Percentiles rank a stretch among this genome's conserved stretches.
Conservation (phyloP, 441 rosid species). For the Daphne laureola region DNA sequence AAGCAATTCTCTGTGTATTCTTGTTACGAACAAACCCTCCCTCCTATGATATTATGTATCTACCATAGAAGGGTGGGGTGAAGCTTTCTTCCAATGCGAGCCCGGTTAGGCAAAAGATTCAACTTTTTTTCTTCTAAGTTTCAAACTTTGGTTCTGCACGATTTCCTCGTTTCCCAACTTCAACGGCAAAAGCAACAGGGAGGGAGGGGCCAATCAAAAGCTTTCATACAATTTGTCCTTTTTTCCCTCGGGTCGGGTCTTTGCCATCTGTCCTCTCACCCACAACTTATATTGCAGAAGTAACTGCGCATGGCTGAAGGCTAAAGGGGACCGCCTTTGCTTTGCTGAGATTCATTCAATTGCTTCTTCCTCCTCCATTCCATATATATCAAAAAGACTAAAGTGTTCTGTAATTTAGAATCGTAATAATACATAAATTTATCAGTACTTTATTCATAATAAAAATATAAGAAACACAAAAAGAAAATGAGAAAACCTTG, state of each 20-base stretch:
- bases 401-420: too few species aligned
- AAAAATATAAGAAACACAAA: too few species aligned
- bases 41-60: constrained; percentile 6
- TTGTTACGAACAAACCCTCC: constrained; percentile 8
- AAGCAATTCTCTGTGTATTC: constrained; percentile 1
- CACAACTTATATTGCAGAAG: not conserved
- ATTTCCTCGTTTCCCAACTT: constrained; percentile 27
- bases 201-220: constrained; percentile 20
- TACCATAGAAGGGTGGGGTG: constrained; percentile 13
- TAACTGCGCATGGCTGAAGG: too few species aligned
- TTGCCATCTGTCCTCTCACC: constrained; percentile 21
- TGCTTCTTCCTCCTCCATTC: too few species aligned
- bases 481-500: too few species aligned
- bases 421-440: too few species aligned
- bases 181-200: constrained; percentile 9
- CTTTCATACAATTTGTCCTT: not conserved
- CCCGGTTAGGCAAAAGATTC: not conserved
- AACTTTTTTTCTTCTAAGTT: not conserved
- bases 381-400: too few species aligned
- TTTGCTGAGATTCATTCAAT: too few species aligned
- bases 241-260: not conserved
- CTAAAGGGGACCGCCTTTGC: too few species aligned
- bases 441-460: too few species aligned
- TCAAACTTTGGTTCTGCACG: constrained; percentile 24
- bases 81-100: not conserved